phyloP scores from a whole-genome alignment of 768 basidiomycete genomes.

The Leucosporidium scottii region DNA sequence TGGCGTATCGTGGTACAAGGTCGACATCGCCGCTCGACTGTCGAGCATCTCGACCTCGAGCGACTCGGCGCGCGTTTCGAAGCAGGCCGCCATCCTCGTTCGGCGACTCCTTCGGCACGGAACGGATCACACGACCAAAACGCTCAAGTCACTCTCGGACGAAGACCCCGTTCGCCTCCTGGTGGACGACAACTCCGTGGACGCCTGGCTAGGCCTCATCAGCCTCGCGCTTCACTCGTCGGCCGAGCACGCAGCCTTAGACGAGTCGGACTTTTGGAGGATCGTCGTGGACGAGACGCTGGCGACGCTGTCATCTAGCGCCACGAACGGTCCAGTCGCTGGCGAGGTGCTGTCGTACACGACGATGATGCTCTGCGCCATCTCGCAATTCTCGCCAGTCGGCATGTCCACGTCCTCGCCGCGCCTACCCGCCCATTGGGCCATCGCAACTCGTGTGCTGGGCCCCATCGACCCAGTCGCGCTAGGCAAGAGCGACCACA shows the following conservation, averaged over 20 bases:
- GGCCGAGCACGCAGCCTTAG: not conserved
- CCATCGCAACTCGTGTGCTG: conserved; percentile 55
- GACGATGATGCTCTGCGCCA: conserved; percentile 60
- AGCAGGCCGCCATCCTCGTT: conserved; percentile 43
- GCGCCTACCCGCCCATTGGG: conserved; percentile 59
- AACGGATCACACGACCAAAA: conserved; percentile 48
- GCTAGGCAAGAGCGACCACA: conserved; percentile 47
- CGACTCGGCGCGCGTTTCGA: not conserved
- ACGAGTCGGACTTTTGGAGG: conserved; percentile 23
- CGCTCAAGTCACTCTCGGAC: conserved; percentile 45
- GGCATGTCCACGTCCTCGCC: conserved; percentile 47
- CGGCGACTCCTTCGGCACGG: conserved; percentile 53
- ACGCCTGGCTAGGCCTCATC: conserved; percentile 68
- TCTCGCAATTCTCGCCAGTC: conserved; percentile 66
- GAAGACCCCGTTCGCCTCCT: conserved; percentile 36
- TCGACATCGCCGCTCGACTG: conserved; percentile 54
- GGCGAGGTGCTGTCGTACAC: conserved; percentile 65
- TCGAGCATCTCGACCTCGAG: conserved; percentile 19
- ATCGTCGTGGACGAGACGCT: conserved; percentile 19
- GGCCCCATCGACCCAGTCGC: conserved; percentile 55
- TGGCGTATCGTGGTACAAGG: conserved; percentile 56
- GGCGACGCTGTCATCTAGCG: not conserved
- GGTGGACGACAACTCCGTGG: conserved; percentile 43
- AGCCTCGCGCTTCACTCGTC: conserved; percentile 47
- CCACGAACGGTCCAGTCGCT: conserved; percentile 25